Evolutionary conservation across 768 basidiomycete species (phyloP), one percentile per base, ranked within the genome.

Genomic region (Piloderma croceum): DNA sequence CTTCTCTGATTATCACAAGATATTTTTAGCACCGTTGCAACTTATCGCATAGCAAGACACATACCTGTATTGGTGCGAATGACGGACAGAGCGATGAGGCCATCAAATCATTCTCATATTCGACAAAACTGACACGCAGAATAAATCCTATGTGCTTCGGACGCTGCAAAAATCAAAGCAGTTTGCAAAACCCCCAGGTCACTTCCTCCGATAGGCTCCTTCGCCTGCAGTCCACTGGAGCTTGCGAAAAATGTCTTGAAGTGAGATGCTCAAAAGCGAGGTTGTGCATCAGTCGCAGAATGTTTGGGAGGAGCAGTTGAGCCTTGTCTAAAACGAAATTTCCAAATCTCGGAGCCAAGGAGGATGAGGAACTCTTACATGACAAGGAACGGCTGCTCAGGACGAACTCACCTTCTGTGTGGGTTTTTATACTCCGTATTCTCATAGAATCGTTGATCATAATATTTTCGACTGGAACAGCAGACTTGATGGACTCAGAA

Each of bases 81-180:
- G 93, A 18, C 77, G 91, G 24, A 62, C 81, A 22, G 81, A 86
- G 48, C 76, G 90, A 19, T 76, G 74, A 4, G 96, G 96, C 3
- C 83, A 85, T 50, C 69, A 79, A 36, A 88, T 98, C 58, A 87
- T 93, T 50, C 92, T 94, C 4, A 65, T 66, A 7, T 75, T 77
- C 53, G 92, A 98, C 59, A 93, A 97, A 64, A 74, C 84, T 15
- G 91, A 96, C 59, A 82, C 82, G 34, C 74, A 74, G 49, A 90
- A 89, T 41, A 91, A 94, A 52, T 93, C 94, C 0, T 98, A 97
- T 48, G 33, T 99, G 96, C 63, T 99, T 99, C 74, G 80, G 96
- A 25, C 76, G 92, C 45, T 83, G 93, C 40, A 94, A 98, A 59
- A n/a, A 83, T 86, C 62, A 98, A 98, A 59, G 81, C 89, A 3